Percentiles rank a stretch among this genome's conserved stretches.
Conservation (phyloP, 192 early-diverging fungal species). For the Gigaspora rosea region DNA sequence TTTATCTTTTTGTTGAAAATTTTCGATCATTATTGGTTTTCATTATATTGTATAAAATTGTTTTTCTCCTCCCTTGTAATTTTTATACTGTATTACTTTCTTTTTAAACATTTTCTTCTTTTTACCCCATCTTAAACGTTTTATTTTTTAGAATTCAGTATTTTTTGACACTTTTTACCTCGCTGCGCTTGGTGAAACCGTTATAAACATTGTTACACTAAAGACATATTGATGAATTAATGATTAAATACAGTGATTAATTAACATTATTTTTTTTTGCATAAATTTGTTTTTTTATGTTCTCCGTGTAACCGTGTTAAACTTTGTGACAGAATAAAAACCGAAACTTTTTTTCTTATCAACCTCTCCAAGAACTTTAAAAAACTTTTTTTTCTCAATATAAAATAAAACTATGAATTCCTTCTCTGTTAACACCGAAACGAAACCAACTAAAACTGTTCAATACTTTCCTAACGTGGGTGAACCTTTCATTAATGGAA, state of each 20-base stretch:
- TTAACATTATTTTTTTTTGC: too few relatives aligned
- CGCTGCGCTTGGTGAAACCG: slow-evolving; percentile 33
- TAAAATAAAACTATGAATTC: slow-evolving; percentile 19
- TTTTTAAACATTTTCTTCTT: background rate
- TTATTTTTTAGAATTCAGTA: background rate
- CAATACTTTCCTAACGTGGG: background rate
- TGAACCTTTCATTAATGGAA: background rate
- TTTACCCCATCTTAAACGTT: background rate
- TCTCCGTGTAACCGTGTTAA: too few relatives aligned
- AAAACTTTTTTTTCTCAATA: background rate
- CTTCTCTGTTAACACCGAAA: slow-evolving; percentile 9
- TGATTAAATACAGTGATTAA: too few relatives aligned
- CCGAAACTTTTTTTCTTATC: background rate
- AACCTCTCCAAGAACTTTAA: background rate
- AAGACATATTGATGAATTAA: too few relatives aligned
- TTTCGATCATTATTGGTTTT: too few relatives aligned
- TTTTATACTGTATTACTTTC: too few relatives aligned
- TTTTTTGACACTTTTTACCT: slow-evolving; percentile 11
- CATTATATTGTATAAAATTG: too few relatives aligned
- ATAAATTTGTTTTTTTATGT: too few relatives aligned
- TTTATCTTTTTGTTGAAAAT: too few relatives aligned
- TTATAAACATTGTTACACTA: background rate
- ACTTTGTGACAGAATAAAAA: background rate
- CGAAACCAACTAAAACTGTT: background rate
- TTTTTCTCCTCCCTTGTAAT: too few relatives aligned